Base-by-base conservation (phyloP, 2,329 filamentous ascomycete species). In the Penicillium nordicum region DNA sequence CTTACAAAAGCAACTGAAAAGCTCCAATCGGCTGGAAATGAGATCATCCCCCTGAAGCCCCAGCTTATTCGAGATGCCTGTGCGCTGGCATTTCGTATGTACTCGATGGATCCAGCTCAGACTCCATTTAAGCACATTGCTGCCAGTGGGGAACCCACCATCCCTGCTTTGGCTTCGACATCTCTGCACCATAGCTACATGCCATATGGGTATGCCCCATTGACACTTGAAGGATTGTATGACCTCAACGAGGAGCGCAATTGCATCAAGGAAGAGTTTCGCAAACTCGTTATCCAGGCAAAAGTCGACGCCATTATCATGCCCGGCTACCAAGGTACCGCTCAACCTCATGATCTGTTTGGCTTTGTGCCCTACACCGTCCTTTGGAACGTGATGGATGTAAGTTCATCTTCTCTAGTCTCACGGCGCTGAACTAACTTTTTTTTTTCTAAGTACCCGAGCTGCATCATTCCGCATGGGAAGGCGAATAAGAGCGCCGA, bases 291-390 rank as follows among this genome's bases (percentile, higher is more conserved):
- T 62, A 64, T 70, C 1, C 64, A 76, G 14, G 63, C 79, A 8
- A 62, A 70, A 14, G 63, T 83, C 10, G 82, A 84, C 65, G 79
- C 75, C 0, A 69, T 84, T 0, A 46, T 84, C n/a, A 74, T 74
- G 62, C 74, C 78, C 5, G 72, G 75, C 5, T 78, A 80, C n/a
- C 77, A 79, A 56, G 74, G 72, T 12, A 82, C 80, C 0, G 80
- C 82, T 1, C 75, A 79, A 0, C 71, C 72, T 29, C 82, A 84
- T 61, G 81, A 84, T 62, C 71, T 68, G 0, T 84, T 76, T 63
- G 64, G 63, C 2, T 53, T 60, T 25, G 43, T 54, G 14, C 50
- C 59, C 14, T 66, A 66, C 32, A 83, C 81, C 0, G 67, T 76
- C 21, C 57, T 83, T 42, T 73, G 74, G 60, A 84, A 84, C 57